Conservation (phyloP, 192 early-diverging fungal genomes). For the Powellomyces hirtus region DNA sequence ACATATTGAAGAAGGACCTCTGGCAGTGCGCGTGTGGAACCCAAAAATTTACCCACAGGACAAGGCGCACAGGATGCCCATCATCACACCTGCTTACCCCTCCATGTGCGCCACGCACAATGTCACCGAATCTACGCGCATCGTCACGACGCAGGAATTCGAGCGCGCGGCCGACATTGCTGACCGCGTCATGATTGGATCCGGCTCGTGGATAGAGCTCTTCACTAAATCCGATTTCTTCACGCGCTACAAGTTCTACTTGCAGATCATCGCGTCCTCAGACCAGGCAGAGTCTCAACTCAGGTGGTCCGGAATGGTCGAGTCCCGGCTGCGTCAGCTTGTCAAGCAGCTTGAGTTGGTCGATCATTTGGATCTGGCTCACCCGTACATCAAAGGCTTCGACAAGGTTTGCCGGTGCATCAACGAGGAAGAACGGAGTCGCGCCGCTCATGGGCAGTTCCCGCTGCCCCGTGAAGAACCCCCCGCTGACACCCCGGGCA, state of each 20-base stretch:
- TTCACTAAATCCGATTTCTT: slow-evolving; percentile 92
- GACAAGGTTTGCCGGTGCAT: slow-evolving; percentile 65
- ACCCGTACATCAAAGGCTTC: slow-evolving; percentile 89
- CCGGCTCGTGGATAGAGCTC: slow-evolving; percentile 74
- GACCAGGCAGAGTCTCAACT: slow-evolving; percentile 70
- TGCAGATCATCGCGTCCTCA: slow-evolving; percentile 84
- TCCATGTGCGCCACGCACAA: slow-evolving; percentile 99
- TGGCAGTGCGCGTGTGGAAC: slow-evolving; percentile 92
- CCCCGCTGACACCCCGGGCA: slow-evolving; percentile 24
- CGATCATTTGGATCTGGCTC: slow-evolving; percentile 69
- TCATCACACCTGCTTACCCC: slow-evolving; percentile 98
- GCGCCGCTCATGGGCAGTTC: slow-evolving; percentile 66
- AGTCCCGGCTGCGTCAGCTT: slow-evolving; percentile 85
- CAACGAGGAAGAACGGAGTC: slow-evolving; percentile 64
- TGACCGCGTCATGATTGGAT: slow-evolving; percentile 73
- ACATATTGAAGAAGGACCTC: slow-evolving; percentile 80
- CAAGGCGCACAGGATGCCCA: slow-evolving; percentile 86
- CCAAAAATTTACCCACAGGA: slow-evolving; percentile 82
- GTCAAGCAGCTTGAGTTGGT: slow-evolving; percentile 79
- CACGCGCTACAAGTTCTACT: slow-evolving; percentile 78
- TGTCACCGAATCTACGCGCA: slow-evolving; percentile 81
- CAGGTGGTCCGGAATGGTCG: slow-evolving; percentile 85
- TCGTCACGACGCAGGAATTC: slow-evolving; percentile 83
- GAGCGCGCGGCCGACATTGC: slow-evolving; percentile 73
- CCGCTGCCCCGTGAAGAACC: slow-evolving; percentile 11